Evolutionary conservation across 139 green algal species (phyloP).

Genomic region (Volvox africanus): DNA sequence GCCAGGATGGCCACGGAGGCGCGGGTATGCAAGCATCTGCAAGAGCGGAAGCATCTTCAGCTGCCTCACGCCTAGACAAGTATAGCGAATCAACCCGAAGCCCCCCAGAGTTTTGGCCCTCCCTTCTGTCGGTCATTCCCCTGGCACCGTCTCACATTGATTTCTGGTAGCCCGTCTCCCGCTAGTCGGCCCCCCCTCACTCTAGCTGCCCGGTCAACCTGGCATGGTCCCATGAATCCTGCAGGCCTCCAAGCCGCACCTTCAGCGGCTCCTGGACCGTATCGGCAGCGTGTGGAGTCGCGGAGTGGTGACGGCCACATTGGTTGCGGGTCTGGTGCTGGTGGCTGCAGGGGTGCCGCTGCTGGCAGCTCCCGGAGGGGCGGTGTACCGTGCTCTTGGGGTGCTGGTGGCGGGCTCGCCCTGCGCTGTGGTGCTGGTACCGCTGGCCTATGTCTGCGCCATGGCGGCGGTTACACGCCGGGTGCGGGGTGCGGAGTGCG

Average conservation of each 20-base stretch:
- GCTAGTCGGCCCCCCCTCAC: neutral
- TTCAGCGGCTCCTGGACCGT: conserved; percentile 76
- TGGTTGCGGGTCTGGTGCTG: conserved; percentile 63
- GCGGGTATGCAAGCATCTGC: conserved; percentile 62
- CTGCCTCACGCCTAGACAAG: too few relatives aligned
- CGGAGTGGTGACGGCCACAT: conserved; percentile 72
- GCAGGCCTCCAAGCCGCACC: conserved; percentile 70
- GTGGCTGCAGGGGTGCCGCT: conserved; percentile 72
- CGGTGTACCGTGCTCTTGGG: conserved; percentile 87
- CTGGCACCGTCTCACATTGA: neutral
- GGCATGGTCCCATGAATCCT: neutral
- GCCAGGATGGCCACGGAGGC: conserved; percentile 79
- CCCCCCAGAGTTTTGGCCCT: neutral
- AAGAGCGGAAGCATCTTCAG: neutral
- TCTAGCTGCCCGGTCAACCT: neutral
- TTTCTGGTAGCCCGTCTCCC: neutral
- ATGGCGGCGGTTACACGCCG: conserved; percentile 79
- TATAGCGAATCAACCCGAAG: neutral
- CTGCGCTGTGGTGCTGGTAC: conserved; percentile 90
- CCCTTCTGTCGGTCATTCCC: neutral
- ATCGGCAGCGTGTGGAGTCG: conserved; percentile 81
- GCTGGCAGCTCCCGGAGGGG: conserved; percentile 70
- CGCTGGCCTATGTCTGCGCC: conserved; percentile 90
- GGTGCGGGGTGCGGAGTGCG: neutral
- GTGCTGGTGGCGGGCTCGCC: conserved; percentile 87